Conservation (phyloP, 768 basidiomycete genomes). For the Suillus bovinus region DNA sequence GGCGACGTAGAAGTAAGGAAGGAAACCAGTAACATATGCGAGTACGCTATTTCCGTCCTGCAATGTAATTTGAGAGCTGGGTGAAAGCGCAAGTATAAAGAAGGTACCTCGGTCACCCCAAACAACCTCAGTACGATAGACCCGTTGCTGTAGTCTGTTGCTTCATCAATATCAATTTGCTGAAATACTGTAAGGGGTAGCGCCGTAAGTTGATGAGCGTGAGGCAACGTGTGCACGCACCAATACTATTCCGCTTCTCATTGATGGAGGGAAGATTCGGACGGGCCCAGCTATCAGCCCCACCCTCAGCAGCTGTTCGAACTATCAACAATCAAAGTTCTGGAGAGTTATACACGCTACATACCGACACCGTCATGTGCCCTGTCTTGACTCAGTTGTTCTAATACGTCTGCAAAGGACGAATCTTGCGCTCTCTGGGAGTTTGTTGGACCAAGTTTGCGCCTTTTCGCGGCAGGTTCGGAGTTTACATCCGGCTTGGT, state of each 20-base stretch:
- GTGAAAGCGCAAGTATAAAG: background rate
- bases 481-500: constrained; percentile 21
- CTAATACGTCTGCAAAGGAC: constrained; percentile 66
- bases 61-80: constrained; percentile 6
- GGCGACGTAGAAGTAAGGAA: constrained; percentile 92
- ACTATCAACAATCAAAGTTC: constrained; percentile 4
- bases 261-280: constrained; percentile 58
- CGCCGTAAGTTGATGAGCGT: background rate
- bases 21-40: constrained; percentile 76
- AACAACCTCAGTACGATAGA: constrained; percentile 67
- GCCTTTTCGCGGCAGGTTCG: constrained; percentile 53
- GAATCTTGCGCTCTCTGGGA: constrained; percentile 28
- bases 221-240: constrained; percentile 40
- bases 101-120: constrained; percentile 81
- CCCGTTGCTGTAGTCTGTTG: constrained; percentile 43
- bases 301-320: constrained; percentile 67
- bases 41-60: constrained; percentile 90
- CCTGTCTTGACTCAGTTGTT: constrained; percentile 54
- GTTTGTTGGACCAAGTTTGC: constrained; percentile 46
- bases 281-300: constrained; percentile 73
- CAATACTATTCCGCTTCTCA: constrained; percentile 62
- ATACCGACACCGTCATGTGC: constrained; percentile 43
- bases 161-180: constrained; percentile 90
- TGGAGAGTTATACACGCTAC: constrained; percentile 17
- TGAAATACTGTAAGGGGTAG: constrained; percentile 70